Evolutionary conservation across 2,329 filamentous ascomycete species (phyloP).

Genomic region (Neonectria punicea): DNA sequence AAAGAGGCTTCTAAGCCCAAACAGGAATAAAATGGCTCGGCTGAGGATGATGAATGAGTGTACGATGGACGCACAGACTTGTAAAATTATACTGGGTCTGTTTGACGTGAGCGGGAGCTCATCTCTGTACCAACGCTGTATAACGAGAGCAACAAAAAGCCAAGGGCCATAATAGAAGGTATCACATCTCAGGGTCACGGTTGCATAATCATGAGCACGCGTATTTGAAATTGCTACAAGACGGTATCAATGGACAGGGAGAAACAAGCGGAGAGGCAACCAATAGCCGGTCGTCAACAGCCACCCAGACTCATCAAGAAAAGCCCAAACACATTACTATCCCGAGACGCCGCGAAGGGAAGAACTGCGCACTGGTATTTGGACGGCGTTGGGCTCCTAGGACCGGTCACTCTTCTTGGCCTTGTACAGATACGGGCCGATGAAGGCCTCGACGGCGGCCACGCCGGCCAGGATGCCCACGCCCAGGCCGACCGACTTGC

Average conservation of each 20-base stretch:
- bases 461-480: conserved; percentile 62
- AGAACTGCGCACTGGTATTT: not conserved
- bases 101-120: conserved; percentile 29
- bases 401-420: conserved; percentile 48
- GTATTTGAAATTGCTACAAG: conserved; percentile 36
- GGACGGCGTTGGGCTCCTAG: conserved; percentile 11
- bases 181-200: conserved; percentile 39
- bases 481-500: conserved; percentile 62
- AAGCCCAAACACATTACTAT: conserved; percentile 3
- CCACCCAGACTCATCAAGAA: conserved; percentile 28
- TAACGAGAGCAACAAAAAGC: conserved; percentile 36
- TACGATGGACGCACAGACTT: conserved; percentile 33
- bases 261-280: conserved; percentile 30
- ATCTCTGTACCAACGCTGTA: conserved; percentile 43
- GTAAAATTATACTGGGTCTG: conserved; percentile 37
- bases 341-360: conserved; percentile 19
- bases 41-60: not conserved
- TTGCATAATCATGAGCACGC: conserved; percentile 9
- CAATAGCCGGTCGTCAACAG: conserved; percentile 17
- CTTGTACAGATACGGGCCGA: conserved; percentile 59
- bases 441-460: conserved; percentile 59
- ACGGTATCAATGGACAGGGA: conserved; percentile 34
- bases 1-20: conserved; percentile 26
- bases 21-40: conserved; percentile 20
- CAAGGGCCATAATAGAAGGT: conserved; percentile 38